A percentile compares a stretch with the other conserved stretches of the same genome.
These are phyloP conservation scores for Tieghemiomyces parasiticus DNA, from an alignment of 192 early-diverging fungal species.

Conservation along the genomic window DNA sequence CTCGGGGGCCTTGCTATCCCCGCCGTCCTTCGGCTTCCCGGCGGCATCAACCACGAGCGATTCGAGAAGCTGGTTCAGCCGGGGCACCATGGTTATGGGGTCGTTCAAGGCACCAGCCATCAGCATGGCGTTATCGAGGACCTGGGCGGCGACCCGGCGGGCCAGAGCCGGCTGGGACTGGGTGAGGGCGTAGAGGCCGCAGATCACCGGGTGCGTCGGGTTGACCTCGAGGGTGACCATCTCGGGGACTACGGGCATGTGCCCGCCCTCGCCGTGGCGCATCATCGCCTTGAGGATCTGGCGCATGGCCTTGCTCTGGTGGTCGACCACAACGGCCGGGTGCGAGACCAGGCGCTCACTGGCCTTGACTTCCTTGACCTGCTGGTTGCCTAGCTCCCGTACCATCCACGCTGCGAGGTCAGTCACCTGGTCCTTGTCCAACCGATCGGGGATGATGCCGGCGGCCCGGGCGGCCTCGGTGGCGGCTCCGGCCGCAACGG, in stretches of 20 bases:
- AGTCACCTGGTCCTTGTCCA: constrained; percentile 29
- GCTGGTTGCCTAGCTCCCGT: constrained; percentile 34
- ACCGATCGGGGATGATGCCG: constrained; percentile 10
- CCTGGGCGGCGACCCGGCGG: constrained; percentile 49
- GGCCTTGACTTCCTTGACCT: constrained; percentile 52
- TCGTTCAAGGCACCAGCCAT: constrained; percentile 65
- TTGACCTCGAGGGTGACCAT: constrained; percentile 57
- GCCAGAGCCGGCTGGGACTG: constrained; percentile 42
- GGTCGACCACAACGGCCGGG: constrained; percentile 60
- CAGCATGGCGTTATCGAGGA: constrained; percentile 59
- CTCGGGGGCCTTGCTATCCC: too few species aligned
- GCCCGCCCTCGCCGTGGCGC: constrained; percentile 32
- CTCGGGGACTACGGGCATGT: constrained; percentile 39
- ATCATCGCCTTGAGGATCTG: constrained; percentile 49
- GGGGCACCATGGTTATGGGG: constrained; percentile 58
- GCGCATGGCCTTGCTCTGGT: constrained; percentile 55
- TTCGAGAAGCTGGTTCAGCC: constrained; percentile 41
- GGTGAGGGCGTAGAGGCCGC: constrained; percentile 43
- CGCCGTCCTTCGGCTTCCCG: background rate
- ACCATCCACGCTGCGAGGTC: constrained; percentile 44
- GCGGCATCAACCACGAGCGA: background rate
- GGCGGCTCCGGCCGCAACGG: background rate
- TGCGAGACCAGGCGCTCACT: constrained; percentile 54
- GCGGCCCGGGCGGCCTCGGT: constrained; percentile 6
- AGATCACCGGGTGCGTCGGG: constrained; percentile 48